Base-by-base conservation (phyloP, 2,329 filamentous ascomycete genomes). In the Talaromyces sp. region DNA sequence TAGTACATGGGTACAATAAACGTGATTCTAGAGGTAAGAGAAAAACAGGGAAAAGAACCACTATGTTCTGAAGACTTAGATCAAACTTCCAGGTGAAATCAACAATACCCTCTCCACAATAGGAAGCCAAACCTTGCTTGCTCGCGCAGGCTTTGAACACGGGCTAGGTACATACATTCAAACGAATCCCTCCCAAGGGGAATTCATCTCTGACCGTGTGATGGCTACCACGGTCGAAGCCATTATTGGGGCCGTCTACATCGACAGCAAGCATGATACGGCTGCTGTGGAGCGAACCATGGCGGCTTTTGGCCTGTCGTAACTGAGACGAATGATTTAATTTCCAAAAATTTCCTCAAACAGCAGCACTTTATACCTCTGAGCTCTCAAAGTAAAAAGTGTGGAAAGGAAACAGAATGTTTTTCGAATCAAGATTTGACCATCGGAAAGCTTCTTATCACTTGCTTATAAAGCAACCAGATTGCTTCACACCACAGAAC, bases 201-300 rank as follows among this genome's bases (percentile, higher is more conserved):
- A n/a, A 11, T 32, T 6, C 2, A 53, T 70, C 5, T 68, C 68
- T 1, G 27, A 54, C 0, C 62, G 58, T 1, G 65, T 69, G 17
- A 71, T 73, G 65, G 71, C 73, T 0, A 68, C 64, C 4, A 69
- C 71, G 0, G 60, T 77, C 0, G 69, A 74, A 58, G 73, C 73
- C 15, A 60, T 76, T n/a, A 44, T 75, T n/a, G 73, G 72, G 3
- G 75, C 72, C 8, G 69, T 71, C 9, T 71, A 65, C 27, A 33
- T 69, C 2, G 74, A 76, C 51, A 69, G 67, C 30, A 63, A 65
- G 1, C 56, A 66, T 39, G 33, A 66, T 10, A 53, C 61, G 3
- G n/a, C 55, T 5, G 59, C 57, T 7, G 58, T 68, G n/a, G 36
- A 17, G 32, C 25, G 19, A 25, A 19, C 25, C 4, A 39, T 56